phyloP scores from a whole-genome alignment of 75 land plant genomes.

The Gnetum montanum region DNA sequence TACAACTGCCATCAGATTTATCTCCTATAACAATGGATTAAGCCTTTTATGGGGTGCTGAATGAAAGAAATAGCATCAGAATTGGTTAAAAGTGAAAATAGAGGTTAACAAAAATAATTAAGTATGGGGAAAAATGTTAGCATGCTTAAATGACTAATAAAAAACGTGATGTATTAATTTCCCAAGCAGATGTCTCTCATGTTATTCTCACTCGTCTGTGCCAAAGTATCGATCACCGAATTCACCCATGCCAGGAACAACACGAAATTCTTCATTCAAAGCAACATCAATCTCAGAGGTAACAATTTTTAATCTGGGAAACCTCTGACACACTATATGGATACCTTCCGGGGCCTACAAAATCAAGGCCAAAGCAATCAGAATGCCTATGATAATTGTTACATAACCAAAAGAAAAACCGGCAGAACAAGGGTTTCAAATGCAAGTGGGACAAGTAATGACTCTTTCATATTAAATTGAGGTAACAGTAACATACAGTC shows the following conservation, averaged over 20 bases:
- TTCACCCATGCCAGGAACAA: slow-evolving; percentile 68
- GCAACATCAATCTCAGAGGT: slow-evolving; percentile 80
- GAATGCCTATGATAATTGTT: too few species aligned
- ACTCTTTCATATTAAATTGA: neutral
- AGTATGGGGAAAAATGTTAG: too few species aligned
- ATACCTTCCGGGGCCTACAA: slow-evolving; percentile 83
- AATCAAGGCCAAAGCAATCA: neutral
- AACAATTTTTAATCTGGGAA: slow-evolving; percentile 69
- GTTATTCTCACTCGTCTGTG: slow-evolving; percentile 27
- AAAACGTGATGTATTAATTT: too few species aligned
- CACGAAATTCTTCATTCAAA: slow-evolving; percentile 52
- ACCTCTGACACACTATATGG: slow-evolving; percentile 60
- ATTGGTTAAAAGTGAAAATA: too few species aligned
- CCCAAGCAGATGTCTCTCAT: too few species aligned
- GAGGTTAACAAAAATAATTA: too few species aligned
- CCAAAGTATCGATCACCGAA: slow-evolving; percentile 46
- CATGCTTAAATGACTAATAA: too few species aligned
- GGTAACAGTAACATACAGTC: neutral
- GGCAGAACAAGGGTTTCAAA: neutral
- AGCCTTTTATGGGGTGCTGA: too few species aligned
- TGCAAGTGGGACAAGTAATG: neutral
- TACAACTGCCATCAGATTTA: too few species aligned
- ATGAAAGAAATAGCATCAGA: too few species aligned
- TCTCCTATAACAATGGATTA: too few species aligned
- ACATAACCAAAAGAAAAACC: too few species aligned